A percentile compares a stretch with the other conserved stretches of the same genome.
Conservation (phyloP, 2,329 filamentous ascomycete species). For the Ceratocystis cacaofunesta region DNA sequence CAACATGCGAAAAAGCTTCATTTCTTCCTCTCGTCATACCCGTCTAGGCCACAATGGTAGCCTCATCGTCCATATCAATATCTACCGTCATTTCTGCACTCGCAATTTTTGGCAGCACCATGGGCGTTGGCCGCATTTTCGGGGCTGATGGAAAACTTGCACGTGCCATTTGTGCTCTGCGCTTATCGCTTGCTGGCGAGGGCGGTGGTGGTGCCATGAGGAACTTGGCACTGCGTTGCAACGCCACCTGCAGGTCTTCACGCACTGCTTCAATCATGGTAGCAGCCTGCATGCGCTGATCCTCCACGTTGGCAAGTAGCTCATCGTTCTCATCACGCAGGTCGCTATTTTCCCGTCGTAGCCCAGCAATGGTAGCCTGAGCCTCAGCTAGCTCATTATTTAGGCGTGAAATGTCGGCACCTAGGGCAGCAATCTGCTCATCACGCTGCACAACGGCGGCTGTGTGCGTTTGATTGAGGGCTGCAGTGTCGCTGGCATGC, state of each 20-base stretch:
- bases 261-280: conserved; percentile 15
- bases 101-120: neutral
- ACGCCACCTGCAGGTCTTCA: conserved; percentile 11
- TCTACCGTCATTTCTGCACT: neutral
- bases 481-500: neutral
- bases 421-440: conserved; percentile 7
- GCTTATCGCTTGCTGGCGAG: neutral
- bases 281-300: conserved; percentile 14
- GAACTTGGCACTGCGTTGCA: conserved; percentile 9
- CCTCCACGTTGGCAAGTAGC: neutral
- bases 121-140: neutral
- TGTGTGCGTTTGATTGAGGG: neutral
- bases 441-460: conserved; percentile 3
- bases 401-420: conserved; percentile 11
- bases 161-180: neutral
- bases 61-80: conserved; percentile 4
- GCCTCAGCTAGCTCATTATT: conserved; percentile 8
- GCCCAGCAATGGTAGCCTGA: conserved; percentile 5
- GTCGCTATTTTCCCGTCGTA: conserved; percentile 11
- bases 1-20: neutral
- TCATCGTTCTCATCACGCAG: conserved; percentile 9
- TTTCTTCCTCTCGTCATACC: neutral
- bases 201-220: conserved; percentile 3
- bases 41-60: neutral
- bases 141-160: neutral